Evolutionary conservation across 177 flowering plant species (phyloP), one percentile per base, ranked within the genome.

Genomic region (Vitis hybrid): DNA sequence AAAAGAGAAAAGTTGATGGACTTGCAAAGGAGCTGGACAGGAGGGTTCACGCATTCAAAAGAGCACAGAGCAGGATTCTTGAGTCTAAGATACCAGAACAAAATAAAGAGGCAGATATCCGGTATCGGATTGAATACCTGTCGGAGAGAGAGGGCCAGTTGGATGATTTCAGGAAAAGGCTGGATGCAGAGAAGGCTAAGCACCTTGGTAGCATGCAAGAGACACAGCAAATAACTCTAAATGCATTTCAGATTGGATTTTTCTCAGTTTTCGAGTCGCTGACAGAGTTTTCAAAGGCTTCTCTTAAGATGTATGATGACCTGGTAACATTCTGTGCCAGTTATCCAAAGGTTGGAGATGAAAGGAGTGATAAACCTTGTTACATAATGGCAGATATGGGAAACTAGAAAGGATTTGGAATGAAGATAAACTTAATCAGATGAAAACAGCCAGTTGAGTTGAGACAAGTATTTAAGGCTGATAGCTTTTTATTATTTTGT

Each of bases 191-290:
- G 77, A 82, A 74, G 64, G 82, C 61, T 15, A 80, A 76, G 65
- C 85, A 82, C 68, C 78, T 72, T n/a, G 73, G 74, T 24, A 71
- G 74, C 71, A 80, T 80, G 77, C 82, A 78, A 62, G 80, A 80
- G 67, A 82, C 83, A 3, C 82, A 80, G 60, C 56, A 67, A 11
- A 74, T 72, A 54, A 76, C 77, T 9, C 62, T 81, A 51, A 76
- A 70, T 61, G 80, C 75, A 13, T 76, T 80, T 68, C 81, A 80
- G 65, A 78, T 70, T 0, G 85, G 85, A 2, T 72, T 82, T 18
- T 71, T 70, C 35, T 74, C 80, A 1, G 68, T 82, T 19, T 82
- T 82, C 18, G 83, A 76, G 27, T 80, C 80, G 3, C 67, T 80
- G 14, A 27, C 73, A 7, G 83, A 76, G 55, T 82, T 82, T 73